phyloP scores from a whole-genome alignment of 306 rosid species.

The Pterocarpus macrocarpus region DNA sequence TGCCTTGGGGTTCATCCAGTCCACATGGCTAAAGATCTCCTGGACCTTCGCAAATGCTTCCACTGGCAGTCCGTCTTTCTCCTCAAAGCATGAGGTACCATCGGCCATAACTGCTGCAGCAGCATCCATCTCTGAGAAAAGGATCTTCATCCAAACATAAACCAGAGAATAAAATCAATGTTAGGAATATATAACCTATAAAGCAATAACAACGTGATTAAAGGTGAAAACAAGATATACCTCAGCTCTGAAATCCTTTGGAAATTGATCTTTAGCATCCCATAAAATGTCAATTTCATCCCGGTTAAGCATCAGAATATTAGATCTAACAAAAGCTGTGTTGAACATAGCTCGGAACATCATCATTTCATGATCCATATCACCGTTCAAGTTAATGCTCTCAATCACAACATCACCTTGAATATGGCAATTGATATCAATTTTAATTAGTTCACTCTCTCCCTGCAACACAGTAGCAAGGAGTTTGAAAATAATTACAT shows the following conservation, averaged over 20 bases:
- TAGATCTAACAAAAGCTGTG: conserved; percentile 95
- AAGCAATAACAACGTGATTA: conserved; percentile 11
- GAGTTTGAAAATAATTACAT: conserved; percentile 40
- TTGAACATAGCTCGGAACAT: conserved; percentile 91
- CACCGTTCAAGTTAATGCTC: conserved; percentile 71
- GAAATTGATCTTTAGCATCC: conserved; percentile 79
- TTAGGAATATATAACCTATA: conserved; percentile 36
- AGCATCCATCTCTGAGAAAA: conserved; percentile 95
- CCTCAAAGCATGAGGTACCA: conserved; percentile 76
- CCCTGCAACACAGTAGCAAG: conserved; percentile 65
- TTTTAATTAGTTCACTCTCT: conserved; percentile 84
- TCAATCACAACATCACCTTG: conserved; percentile 97
- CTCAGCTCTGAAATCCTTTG: conserved; percentile 92
- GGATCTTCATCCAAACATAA: conserved; percentile 68
- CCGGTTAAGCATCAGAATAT: conserved; percentile 83
- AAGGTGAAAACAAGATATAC: conserved; percentile 59
- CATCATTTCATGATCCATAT: conserved; percentile 75
- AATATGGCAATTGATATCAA: conserved; percentile 86
- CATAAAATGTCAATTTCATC: conserved; percentile 90
- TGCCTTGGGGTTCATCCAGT: conserved; percentile 84
- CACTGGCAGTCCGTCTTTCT: conserved; percentile 85
- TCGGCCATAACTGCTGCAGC: conserved; percentile 59
- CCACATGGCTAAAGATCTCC: conserved; percentile 86
- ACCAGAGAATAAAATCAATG: conserved; percentile 44
- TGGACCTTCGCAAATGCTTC: conserved; percentile 97